Evolutionary conservation across 345 rosid genomes (phyloP), one percentile per base, ranked within the genome.

Genomic region (Anastatica hierochuntica): DNA sequence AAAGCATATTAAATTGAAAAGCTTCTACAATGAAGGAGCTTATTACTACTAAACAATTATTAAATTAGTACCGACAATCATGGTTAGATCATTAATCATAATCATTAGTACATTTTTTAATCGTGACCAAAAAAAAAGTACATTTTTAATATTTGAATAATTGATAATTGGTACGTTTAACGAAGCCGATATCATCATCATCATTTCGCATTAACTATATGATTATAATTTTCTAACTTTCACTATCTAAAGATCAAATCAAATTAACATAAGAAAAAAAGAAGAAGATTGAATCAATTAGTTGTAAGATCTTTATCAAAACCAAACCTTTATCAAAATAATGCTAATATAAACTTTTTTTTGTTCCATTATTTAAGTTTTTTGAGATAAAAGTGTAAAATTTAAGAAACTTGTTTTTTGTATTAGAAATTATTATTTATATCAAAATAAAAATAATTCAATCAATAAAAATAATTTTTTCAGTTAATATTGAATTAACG

Each of bases 41-140:
- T 41, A 37, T 21, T 21, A 42, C 9, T 29, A 40, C 24, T n/a
- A 51, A 23, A 27, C 49, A 24, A 23, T 62, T 34, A 62, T 43
- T 52, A 30, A 37, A 13, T 29, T 20, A 12, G 48, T 20, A 55
- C 62, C 56, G 62, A 47, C 56, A 55, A 64, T 47, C 29, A 64
- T 56, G 21, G 62, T 45, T 45, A 26, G 55, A 45, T 63, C 40
- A 51, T 17, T 23, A 52, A 53, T 43, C 38, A 61, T 43, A 43
- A 38, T 48, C 64, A 42, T 30, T 18, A 29, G 17, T 10, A 7
- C 5, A 18, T 23, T 20, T 17, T 11, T n/a, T n/a, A n/a, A n/a
- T n/a, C n/a, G n/a, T n/a, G n/a, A n/a, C n/a, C n/a, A n/a, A n/a
- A n/a, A n/a, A n/a, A n/a, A n/a, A n/a, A n/a, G n/a, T n/a, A n/a